These are phyloP conservation scores for Vanrija sp. DNA, from an alignment of 1,284 basidiomycete species.

Conservation along the genomic window DNA sequence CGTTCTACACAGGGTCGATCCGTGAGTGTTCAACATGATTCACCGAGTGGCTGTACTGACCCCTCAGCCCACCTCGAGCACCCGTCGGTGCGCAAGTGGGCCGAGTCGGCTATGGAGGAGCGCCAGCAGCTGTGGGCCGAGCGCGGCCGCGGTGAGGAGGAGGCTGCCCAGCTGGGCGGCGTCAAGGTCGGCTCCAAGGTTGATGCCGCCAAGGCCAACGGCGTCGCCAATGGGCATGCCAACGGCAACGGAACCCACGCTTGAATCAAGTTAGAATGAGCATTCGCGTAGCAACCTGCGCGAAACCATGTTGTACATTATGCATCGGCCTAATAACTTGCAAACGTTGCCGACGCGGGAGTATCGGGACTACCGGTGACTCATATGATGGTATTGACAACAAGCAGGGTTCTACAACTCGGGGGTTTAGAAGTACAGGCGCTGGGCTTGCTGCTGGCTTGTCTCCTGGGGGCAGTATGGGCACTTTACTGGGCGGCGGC, in stretches of 20 bases:
- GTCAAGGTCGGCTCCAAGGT: conserved; percentile 15
- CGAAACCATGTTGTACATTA: conserved; percentile 5
- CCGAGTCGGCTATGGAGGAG: conserved; percentile 60
- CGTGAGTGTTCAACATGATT: conserved; percentile 25
- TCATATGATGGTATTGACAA: conserved; percentile 2
- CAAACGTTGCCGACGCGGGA: not conserved
- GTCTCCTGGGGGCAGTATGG: conserved; percentile 49
- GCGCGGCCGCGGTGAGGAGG: conserved; percentile 36
- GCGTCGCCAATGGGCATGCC: not conserved
- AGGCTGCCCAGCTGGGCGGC: conserved; percentile 29
- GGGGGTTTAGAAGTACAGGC: conserved; percentile 40
- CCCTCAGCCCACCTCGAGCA: conserved; percentile 57
- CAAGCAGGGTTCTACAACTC: not conserved
- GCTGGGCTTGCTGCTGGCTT: conserved; percentile 30
- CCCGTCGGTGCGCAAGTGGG: conserved; percentile 73
- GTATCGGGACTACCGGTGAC: not conserved
- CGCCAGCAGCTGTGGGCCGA: conserved; percentile 44
- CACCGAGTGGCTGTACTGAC: not conserved
- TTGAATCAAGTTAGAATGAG: not conserved
- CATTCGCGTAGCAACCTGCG: not conserved
- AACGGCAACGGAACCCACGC: not conserved
- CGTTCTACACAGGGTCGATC: conserved; percentile 47
- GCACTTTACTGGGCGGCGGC: conserved; percentile 45
- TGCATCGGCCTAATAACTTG: not conserved
- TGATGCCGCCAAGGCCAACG: conserved; percentile 4